Evolutionary conservation across 78 protist genomes (phyloP), one percentile per base, ranked within the genome.

Genomic region (Reticulomyxa filosa): DNA sequence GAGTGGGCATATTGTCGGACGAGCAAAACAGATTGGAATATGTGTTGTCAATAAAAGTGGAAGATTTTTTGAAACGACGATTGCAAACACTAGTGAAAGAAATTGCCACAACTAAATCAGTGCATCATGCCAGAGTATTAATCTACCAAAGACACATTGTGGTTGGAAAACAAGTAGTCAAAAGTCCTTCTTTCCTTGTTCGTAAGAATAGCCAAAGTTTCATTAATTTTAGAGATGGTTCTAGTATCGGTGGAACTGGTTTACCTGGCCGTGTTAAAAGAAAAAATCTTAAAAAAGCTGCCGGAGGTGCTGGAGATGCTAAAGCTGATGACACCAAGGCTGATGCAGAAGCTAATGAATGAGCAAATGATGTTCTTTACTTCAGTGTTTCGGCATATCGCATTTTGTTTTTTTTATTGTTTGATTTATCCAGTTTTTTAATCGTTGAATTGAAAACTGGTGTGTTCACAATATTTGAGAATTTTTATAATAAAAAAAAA

Each of bases 71-170:
- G 57, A 89, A 87, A 70, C 82, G 99, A 36, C 89, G 99, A 23
- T 97, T 96, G 70, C 99, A 96, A 83, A 93, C 99, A 30, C 66
- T 81, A 30, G 94, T 92, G 51, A 74, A 80, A 89, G 82, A 84
- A 79, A 55, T 53, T 4, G 86, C 85, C 38, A 78, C 89, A 8
- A 98, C 98, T 78, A 83, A 83, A 69, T 84, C 95, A 38, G 79
- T 96, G 81, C 99, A 96, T 81, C 98, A 96, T 78, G 97, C 98
- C 46, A 97, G 99, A 61, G 90, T 86, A 52, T 77, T 92, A 35
- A 93, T 96, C 87, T 72, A 75, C 51, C 97, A 94, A 80, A 76
- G 98, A 46, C 98, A 93, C 94, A 90, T 92, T 76, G 84, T 37
- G 11, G 99, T 96, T 51, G 98, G 98, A 57, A 83, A 86, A 79